Evolutionary conservation across 495 filamentous ascomycete species (phyloP).

Genomic region (Beverwykella pulmonaria): DNA sequence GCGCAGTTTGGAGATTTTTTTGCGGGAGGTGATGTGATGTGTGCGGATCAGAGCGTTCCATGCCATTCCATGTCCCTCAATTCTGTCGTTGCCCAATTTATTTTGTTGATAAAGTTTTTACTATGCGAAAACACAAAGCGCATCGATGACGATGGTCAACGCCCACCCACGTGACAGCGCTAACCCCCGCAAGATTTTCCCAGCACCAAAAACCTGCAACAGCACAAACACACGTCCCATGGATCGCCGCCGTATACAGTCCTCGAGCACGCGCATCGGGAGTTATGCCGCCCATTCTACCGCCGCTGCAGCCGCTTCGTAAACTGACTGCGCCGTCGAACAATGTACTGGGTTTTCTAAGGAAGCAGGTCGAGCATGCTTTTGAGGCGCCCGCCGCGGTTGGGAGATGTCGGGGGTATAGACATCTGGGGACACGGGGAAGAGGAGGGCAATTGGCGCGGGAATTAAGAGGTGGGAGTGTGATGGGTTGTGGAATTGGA

Average conservation of each 20-base stretch:
- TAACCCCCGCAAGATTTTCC: not conserved
- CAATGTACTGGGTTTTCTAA: slow-evolving; percentile 28
- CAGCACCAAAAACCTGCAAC: not conserved
- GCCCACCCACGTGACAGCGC: slow-evolving; percentile 6
- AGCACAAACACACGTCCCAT: slow-evolving; percentile 11
- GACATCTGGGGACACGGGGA: not conserved
- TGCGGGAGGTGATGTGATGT: slow-evolving; percentile 81
- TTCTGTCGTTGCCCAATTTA: no score
- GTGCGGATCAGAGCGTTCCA: slow-evolving; percentile 67
- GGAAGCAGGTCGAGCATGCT: slow-evolving; percentile 16
- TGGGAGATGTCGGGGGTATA: slow-evolving; percentile 1
- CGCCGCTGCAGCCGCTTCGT: slow-evolving; percentile 25
- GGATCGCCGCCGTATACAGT: slow-evolving; percentile 1
- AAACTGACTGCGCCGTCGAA: slow-evolving; percentile 29
- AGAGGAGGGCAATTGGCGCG: not conserved
- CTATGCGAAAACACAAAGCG: not conserved
- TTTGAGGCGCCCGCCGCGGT: slow-evolving; percentile 11
- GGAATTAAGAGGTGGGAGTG: not conserved
- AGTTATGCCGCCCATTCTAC: slow-evolving; percentile 32
- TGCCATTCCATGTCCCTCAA: slow-evolving; percentile 22
- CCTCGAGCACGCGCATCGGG: slow-evolving; percentile 8
- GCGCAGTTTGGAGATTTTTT: slow-evolving; percentile 69
- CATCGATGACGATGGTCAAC: not conserved
- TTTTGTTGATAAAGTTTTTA: no score
- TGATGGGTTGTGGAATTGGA: not conserved